Base-by-base conservation (phyloP, 345 rosid species). In the Barbarea vulgaris region DNA sequence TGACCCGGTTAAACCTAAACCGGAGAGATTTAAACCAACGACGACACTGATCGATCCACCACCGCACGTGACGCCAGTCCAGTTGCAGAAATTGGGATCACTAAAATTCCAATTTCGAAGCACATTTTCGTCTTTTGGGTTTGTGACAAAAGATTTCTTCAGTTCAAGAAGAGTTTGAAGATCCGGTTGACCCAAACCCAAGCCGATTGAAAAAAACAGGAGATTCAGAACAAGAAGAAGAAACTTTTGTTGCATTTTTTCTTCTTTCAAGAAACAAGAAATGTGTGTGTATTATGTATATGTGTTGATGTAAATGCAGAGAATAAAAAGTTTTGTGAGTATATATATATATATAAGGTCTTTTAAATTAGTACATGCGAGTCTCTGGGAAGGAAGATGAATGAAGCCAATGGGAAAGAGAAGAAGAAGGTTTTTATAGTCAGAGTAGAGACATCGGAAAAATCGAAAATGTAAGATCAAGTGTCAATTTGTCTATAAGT, bases 1-100 rank as follows among this genome's bases (percentile, higher is more conserved):
- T 42, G 83, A 80, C 24, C 96, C 96, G 13, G 94, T 88, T 44
- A 93, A 72, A 18, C 77, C 83, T 8, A 86, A 82, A 70, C 81
- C 62, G 5, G 97, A 81, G 63, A 93, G 82, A 79, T 88, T 91
- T 81, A 93, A 77, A 37, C 83, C 83, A 44, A 83, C 66, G 64
- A 85, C 82, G 18, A 51, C 76, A 24, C 61, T 62, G 24, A 34
- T 8, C 59, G 73, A 79, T 70, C 88, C 88, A 75, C 41, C 79
- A 17, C 91, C 83, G 81, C 98, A 91, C n/a, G 81, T 64, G 27
- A 93, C 57, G 21, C 98, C 91, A 52, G 77, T 74, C 97, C 97
- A 93, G 68, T 77, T 83, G 76, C 94, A 91, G 24, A 84, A 10
- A 46, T 74, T 74, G 72, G 74, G 72, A 69, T 52, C 56, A 22